phyloP scores from a whole-genome alignment of 352 stramenopile genomes.

The Blastocystis sp. region DNA sequence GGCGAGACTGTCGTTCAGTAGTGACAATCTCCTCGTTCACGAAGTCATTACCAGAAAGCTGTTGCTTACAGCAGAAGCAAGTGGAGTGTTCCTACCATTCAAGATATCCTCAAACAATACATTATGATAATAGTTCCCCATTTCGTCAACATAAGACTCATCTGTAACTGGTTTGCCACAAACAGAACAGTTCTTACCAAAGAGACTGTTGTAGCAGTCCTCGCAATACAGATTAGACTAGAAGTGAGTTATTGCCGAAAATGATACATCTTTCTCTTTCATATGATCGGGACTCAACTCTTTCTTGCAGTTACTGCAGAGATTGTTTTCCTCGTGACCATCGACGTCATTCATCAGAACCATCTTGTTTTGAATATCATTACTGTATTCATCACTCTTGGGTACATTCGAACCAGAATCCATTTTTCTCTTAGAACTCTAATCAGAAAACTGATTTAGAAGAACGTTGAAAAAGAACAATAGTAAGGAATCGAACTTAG shows the following conservation, averaged over 20 bases:
- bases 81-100: constrained; percentile 39
- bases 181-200: neutral
- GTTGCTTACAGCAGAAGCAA: constrained; percentile 39
- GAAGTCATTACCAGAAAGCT: neutral
- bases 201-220: neutral
- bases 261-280: neutral
- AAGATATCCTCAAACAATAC: neutral
- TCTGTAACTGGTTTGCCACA: neutral
- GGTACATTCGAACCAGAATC: too few species aligned
- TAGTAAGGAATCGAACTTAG: constrained; percentile 50
- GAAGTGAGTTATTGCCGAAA: neutral
- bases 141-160: constrained; percentile 6
- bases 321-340: neutral
- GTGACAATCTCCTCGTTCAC: constrained; percentile 1
- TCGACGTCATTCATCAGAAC: neutral
- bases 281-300: neutral
- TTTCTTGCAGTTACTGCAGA: neutral
- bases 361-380: neutral
- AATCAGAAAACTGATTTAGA: too few species aligned
- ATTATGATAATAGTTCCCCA: constrained; percentile 28
- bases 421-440: too few species aligned
- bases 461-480: neutral
- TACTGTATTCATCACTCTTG: neutral
- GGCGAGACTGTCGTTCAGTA: neutral
- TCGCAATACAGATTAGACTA: neutral